phyloP scores from a whole-genome alignment of 371 early-diverging fungal genomes.

The Rhizopus delemar region DNA sequence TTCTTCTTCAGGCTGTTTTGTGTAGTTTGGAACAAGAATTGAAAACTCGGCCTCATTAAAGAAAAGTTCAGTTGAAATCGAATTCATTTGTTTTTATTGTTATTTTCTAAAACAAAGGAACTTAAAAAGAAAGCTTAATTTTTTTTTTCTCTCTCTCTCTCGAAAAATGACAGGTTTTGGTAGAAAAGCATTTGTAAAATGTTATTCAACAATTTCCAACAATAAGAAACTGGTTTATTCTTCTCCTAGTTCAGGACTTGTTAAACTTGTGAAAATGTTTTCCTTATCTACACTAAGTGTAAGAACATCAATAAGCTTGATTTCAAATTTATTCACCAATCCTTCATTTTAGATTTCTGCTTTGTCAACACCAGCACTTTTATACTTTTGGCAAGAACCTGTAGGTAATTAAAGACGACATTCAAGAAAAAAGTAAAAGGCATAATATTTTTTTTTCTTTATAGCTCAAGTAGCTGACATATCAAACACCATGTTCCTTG shows the following conservation, averaged over 20 bases:
- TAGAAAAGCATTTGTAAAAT: neutral
- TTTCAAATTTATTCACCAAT: neutral
- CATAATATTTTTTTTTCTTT: neutral
- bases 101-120: too few relatives aligned
- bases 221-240: constrained; percentile 32
- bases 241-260: constrained; percentile 36
- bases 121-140: neutral
- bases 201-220: neutral
- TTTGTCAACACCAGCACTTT: constrained; percentile 38
- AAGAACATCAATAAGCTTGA: constrained; percentile 7
- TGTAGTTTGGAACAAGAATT: constrained; percentile 67
- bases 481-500: constrained; percentile 38
- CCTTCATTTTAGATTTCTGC: constrained; percentile 33
- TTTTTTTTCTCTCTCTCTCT: too few relatives aligned
- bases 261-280: constrained; percentile 44
- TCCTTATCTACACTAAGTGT: constrained; percentile 44
- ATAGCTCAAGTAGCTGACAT: constrained; percentile 38
- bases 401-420: constrained; percentile 30
- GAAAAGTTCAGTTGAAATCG: constrained; percentile 37
- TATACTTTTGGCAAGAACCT: constrained; percentile 49
- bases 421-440: neutral
- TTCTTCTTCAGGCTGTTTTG: constrained; percentile 19
- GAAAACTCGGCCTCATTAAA: constrained; percentile 63
- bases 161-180: too few relatives aligned
- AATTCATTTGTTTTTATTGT: constrained; percentile 7